Conservation (phyloP, 345 rosid species). For the Bruguiera sexangula region DNA sequence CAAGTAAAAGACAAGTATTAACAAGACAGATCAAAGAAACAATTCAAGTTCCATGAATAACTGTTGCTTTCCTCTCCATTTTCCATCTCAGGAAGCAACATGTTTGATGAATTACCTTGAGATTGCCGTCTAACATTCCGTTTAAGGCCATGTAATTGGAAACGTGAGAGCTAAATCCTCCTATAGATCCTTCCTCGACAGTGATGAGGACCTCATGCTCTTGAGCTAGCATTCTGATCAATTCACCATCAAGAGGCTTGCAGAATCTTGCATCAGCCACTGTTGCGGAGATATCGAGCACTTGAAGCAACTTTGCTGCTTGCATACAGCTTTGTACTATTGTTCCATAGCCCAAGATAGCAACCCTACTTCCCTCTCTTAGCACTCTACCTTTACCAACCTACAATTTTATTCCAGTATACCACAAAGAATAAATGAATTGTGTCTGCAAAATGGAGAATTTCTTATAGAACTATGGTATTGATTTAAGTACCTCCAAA, state of each 20-base stretch:
- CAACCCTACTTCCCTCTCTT: constrained; percentile 42
- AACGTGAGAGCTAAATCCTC: constrained; percentile 51
- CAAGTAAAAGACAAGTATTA: background rate
- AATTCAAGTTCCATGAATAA: background rate
- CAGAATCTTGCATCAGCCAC: constrained; percentile 56
- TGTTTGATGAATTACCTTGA: constrained; percentile 28
- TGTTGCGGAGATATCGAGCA: constrained; percentile 25
- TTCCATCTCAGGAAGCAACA: background rate
- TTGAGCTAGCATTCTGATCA: constrained; percentile 30
- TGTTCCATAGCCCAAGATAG: constrained; percentile 45
- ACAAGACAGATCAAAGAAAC: background rate
- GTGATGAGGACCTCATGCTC: constrained; percentile 46
- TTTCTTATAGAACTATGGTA: no score
- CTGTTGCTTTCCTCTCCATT: background rate
- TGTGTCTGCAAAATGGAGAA: background rate
- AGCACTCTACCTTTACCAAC: constrained; percentile 48
- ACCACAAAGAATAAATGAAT: background rate
- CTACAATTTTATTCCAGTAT: constrained; percentile 9
- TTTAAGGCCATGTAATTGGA: constrained; percentile 40
- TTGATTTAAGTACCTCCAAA: constrained; percentile 26
- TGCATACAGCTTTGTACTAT: constrained; percentile 40
- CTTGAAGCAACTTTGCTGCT: constrained; percentile 36
- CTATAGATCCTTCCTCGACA: constrained; percentile 51
- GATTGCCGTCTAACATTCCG: constrained; percentile 43
- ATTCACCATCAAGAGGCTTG: constrained; percentile 41